These are phyloP conservation scores for Lipomyces starkeyi DNA, from an alignment of 805 yeast genomes.

Conservation along the genomic window DNA sequence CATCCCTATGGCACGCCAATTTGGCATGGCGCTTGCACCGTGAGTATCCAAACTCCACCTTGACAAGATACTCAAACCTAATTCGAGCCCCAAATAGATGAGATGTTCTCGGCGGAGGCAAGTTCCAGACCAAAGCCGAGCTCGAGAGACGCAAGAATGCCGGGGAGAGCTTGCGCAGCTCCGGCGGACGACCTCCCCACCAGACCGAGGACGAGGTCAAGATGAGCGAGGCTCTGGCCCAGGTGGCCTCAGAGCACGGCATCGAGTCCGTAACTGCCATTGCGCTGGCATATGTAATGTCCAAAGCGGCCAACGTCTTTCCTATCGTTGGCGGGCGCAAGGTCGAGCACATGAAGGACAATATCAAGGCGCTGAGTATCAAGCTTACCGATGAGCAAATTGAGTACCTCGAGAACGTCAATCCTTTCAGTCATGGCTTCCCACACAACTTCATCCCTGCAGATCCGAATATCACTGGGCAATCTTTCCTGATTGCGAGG, in stretches of 20 bases:
- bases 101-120: constrained; percentile 7
- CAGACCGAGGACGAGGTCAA: not conserved
- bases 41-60: not conserved
- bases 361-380: constrained; percentile 7
- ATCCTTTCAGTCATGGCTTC: constrained; percentile 37
- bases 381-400: not conserved
- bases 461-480: constrained; percentile 6
- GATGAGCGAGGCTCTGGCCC: not conserved
- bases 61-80: too few species aligned
- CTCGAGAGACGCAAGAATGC: not conserved
- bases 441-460: constrained; percentile 24
- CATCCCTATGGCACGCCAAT: constrained; percentile 39
- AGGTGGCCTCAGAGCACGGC: not conserved
- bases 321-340: constrained; percentile 1
- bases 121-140: constrained; percentile 3
- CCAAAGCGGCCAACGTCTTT: not conserved
- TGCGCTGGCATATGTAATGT: constrained; percentile 4
- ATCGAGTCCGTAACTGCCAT: not conserved
- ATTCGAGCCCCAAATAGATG: too few species aligned
- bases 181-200: not conserved
- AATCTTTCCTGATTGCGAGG: too few species aligned
- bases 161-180: not conserved
- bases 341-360: not conserved
- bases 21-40: constrained; percentile 36
- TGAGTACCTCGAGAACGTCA: constrained; percentile 21